Base-by-base conservation (phyloP, 257 asterid species). In the Solanum infundibuliforme region DNA sequence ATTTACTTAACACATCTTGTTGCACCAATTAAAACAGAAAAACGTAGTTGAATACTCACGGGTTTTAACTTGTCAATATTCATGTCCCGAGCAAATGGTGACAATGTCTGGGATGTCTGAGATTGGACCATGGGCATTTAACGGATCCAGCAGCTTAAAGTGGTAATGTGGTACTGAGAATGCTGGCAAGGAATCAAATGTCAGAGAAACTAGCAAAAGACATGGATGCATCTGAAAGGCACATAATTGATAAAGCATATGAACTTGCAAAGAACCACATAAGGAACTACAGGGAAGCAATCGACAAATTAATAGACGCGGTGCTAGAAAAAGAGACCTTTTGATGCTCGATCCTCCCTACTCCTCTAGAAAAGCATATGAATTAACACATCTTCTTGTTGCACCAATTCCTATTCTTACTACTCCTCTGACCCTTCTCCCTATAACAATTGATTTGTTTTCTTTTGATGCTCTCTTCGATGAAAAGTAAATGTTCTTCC, bases 171-270 rank as follows among this genome's bases (percentile, higher is more conserved):
- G 95, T 94, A 48, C 35, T 93, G 87, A 93, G 98, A 86, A 95
- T 92, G 97, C 87, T 95, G 10, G 94, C 94, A 12, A 91, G 96
- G 92, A 95, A 93, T 84, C 92, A 88, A 83, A 92, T 94, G 95
- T 92, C 98, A 9, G 95, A 95, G 89, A 94, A 92, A 89, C 95
- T 94, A 41, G 96, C 96, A 5, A 90, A 92, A 89, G 98, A 92
- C 85, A 94, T 92, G 31, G 96, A 93, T 88, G 85, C 58, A 34
- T 84, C 93, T 5, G 94, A 90, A 16, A 87, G 92, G 85, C 48
- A 32, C 5, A 92, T 93, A 41, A 71, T 89, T n/a, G 88, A 88
- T 9, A 86, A 83, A 35, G 97, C 95, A 5, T 93, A 93, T 83
- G 95, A 92, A 83, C 89, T 89, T n/a, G 46, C 97, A 2, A 92